Evolutionary conservation across 176 grass and related monocot genomes (phyloP).

Genomic region (Musa itinerans): DNA sequence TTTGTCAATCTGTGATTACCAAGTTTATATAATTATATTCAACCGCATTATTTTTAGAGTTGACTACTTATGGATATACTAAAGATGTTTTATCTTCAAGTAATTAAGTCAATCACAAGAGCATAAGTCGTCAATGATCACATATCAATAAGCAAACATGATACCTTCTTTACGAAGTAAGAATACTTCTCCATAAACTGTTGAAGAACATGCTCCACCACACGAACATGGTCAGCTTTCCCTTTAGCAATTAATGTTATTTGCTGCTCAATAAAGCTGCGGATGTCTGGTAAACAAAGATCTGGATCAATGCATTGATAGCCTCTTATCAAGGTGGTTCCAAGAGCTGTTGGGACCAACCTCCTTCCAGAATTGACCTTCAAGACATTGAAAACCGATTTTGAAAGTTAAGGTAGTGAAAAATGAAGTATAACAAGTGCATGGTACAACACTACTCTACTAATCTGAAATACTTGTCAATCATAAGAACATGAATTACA

Average conservation of each 20-base stretch:
- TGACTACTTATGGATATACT: no score
- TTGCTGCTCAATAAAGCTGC: constrained; percentile 96
- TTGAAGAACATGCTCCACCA: constrained; percentile 74
- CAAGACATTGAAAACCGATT: constrained; percentile 3
- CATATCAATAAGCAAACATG: constrained; percentile 2
- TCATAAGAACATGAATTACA: background rate
- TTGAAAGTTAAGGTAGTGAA: background rate
- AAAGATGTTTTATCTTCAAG: background rate
- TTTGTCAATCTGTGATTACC: no score
- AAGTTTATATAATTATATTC: no score
- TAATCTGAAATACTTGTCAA: background rate
- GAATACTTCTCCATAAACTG: constrained; percentile 78
- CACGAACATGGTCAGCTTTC: constrained; percentile 59
- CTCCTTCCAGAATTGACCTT: constrained; percentile 90
- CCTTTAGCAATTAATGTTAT: constrained; percentile 92
- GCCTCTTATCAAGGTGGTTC: constrained; percentile 89
- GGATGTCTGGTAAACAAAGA: constrained; percentile 91
- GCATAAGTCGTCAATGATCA: background rate
- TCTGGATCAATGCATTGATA: constrained; percentile 96
- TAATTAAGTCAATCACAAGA: background rate
- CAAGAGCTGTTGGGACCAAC: constrained; percentile 77
- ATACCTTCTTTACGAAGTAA: constrained; percentile 87
- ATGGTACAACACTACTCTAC: background rate
- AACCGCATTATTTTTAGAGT: no score
- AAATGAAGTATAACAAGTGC: background rate